These are phyloP conservation scores for Cladosporium sp. DNA, from an alignment of 2,329 filamentous ascomycete species.

Conservation along the genomic window DNA sequence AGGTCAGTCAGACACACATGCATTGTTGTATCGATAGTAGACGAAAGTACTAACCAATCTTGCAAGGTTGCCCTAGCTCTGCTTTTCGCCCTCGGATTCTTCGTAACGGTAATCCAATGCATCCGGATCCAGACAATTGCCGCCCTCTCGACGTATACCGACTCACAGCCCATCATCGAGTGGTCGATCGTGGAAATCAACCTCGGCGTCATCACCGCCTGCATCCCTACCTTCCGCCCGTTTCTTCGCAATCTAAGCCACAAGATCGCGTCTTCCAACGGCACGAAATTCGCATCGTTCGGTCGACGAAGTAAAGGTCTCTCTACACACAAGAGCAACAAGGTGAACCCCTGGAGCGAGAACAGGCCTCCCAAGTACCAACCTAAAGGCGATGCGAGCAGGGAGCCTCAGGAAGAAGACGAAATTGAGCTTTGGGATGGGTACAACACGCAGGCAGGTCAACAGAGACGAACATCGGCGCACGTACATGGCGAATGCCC, in stretches of 20 bases:
- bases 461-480: neutral
- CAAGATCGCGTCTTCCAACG: neutral
- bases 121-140: slow-evolving; percentile 54
- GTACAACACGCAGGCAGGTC: neutral
- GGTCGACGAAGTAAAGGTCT: neutral
- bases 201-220: slow-evolving; percentile 43
- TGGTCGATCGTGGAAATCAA: slow-evolving; percentile 52
- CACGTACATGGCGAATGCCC: neutral
- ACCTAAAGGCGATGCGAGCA: neutral
- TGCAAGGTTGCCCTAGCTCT: slow-evolving; percentile 39
- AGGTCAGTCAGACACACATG: slow-evolving; percentile 1
- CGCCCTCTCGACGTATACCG: slow-evolving; percentile 46
- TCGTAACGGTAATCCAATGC: slow-evolving; percentile 54
- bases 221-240: slow-evolving; percentile 47
- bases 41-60: neutral
- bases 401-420: neutral
- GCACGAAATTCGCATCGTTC: neutral
- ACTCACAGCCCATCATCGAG: slow-evolving; percentile 45
- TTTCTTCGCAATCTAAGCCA: slow-evolving; percentile 25
- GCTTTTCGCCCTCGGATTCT: slow-evolving; percentile 52
- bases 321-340: neutral
- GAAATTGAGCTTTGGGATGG: slow-evolving; percentile 8
- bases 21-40: neutral
- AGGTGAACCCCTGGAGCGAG: neutral
- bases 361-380: neutral